Evolutionary conservation across 169 alveolate genomes (phyloP), one percentile per base, ranked within the genome.

Genomic region (Plasmodium knowlesi): DNA sequence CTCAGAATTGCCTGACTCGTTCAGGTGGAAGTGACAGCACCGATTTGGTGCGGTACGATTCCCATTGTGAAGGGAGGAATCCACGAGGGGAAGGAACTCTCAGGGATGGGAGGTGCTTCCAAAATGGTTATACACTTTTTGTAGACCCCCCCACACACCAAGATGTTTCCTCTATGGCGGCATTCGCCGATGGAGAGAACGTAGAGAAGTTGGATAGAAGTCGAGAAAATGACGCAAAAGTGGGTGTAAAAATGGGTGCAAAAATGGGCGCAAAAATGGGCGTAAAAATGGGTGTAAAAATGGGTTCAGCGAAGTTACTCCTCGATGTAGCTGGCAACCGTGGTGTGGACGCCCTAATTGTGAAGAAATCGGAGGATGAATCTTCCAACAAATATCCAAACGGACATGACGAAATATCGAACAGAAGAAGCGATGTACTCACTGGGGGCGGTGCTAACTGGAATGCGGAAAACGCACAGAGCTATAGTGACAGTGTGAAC

Each of bases 401-500:
- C 14, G 76, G 28, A 5, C 14, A 6, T 22, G 39, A 25, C 3
- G 37, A 10, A 67, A 1, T 14, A 67, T 9, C 41, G 76, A 67
- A 10, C 14, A 67, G 37, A 25, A 1, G 76, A 67, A 28, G 61
- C 22, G 76, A 67, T n/a, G 76, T 5, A 67, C 72, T 1, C 10
- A 41, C 32, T 37, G 37, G 5, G 73, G 30, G 5, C 1, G 39
- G 37, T 19, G 39, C 30, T 3, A 37, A 37, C 32, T 50, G 57
- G 39, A 41, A 43, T 37, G 50, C n/a, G 46, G 84, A 79, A 22
- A 67, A 25, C 37, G 54, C 74, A 19, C 41, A 28, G 19, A 81
- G 88, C 39, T 46, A 81, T 50, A 81, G 88, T 22, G 88, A 81
- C 67, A 81, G 67, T 22, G 73, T 81, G 28, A 81, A 41, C 28